Evolutionary conservation across 139 green algal genomes (phyloP).

Genomic region (Mychonastes homosphaera): DNA sequence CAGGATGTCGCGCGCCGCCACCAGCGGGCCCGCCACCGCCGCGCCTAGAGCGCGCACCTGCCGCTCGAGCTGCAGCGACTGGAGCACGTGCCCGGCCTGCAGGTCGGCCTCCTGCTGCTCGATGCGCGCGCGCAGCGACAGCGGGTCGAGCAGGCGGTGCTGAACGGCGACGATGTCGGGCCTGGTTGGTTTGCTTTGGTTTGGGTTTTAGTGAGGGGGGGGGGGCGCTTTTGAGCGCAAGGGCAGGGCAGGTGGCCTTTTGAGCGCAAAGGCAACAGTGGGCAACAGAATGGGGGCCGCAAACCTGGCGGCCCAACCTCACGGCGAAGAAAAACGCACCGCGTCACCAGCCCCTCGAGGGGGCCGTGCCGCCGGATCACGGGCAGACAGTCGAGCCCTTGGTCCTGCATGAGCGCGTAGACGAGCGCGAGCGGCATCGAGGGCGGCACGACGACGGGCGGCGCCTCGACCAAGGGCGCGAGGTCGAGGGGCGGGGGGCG

Average conservation of each 20-base stretch:
- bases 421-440: constrained; percentile 42
- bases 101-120: not conserved
- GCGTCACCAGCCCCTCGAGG: constrained; percentile 27
- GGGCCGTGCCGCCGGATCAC: constrained; percentile 31
- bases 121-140: not conserved
- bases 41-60: not conserved
- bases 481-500: no score
- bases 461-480: constrained; percentile 24
- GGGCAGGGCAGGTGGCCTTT: not conserved
- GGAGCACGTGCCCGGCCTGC: not conserved
- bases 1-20: constrained; percentile 10
- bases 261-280: not conserved
- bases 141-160: constrained; percentile 19
- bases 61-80: not conserved
- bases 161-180: constrained; percentile 10
- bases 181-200: constrained; percentile 8
- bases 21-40: constrained; percentile 6
- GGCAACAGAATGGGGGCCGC: not conserved
- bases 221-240: not conserved
- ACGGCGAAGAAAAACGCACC: not conserved
- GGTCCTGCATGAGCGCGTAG: constrained; percentile 23
- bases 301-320: not conserved
- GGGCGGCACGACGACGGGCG: constrained; percentile 34
- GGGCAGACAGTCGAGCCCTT: constrained; percentile 45
- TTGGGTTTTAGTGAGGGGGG: not conserved